phyloP scores from a whole-genome alignment of 1,284 basidiomycete genomes.

The Sphagnurus paluster region DNA sequence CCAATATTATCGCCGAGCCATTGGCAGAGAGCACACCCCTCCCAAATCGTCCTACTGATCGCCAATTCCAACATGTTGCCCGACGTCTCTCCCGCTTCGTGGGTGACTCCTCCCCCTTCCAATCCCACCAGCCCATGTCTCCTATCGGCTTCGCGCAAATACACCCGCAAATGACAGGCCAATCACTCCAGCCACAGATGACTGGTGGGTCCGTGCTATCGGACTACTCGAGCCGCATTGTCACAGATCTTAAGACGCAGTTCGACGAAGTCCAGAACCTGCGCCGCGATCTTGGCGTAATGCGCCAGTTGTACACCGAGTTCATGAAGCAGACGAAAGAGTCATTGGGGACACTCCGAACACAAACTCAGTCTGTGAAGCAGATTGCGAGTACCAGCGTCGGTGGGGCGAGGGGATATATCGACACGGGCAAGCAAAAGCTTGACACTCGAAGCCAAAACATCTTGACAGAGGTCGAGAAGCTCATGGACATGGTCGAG shows the following conservation, averaged over 20 bases:
- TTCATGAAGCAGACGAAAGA: conserved; percentile 91
- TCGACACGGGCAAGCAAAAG: conserved; percentile 89
- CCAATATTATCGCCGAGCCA: conserved; percentile 51
- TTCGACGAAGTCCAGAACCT: conserved; percentile 94
- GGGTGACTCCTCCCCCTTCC: conserved; percentile 32
- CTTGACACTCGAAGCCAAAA: conserved; percentile 89
- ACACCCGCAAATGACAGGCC: conserved; percentile 63
- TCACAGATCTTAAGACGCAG: conserved; percentile 85
- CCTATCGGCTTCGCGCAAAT: conserved; percentile 37
- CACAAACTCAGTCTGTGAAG: conserved; percentile 85
- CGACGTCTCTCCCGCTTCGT: conserved; percentile 69
- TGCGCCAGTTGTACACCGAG: conserved; percentile 93
- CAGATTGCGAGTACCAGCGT: conserved; percentile 83
- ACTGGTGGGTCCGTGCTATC: conserved; percentile 73
- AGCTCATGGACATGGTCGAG: conserved; percentile 92
- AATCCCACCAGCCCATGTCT: conserved; percentile 21
- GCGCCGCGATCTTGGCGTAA: conserved; percentile 88
- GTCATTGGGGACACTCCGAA: conserved; percentile 73
- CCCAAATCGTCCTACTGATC: conserved; percentile 66
- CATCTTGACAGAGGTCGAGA: conserved; percentile 90
- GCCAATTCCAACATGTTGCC: conserved; percentile 70
- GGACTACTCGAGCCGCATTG: conserved; percentile 70
- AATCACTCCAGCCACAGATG: conserved; percentile 67
- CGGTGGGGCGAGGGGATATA: conserved; percentile 85
- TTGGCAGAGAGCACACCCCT: conserved; percentile 61